Base-by-base conservation (phyloP, 495 filamentous ascomycete genomes). In the Xylaria cubensis region DNA sequence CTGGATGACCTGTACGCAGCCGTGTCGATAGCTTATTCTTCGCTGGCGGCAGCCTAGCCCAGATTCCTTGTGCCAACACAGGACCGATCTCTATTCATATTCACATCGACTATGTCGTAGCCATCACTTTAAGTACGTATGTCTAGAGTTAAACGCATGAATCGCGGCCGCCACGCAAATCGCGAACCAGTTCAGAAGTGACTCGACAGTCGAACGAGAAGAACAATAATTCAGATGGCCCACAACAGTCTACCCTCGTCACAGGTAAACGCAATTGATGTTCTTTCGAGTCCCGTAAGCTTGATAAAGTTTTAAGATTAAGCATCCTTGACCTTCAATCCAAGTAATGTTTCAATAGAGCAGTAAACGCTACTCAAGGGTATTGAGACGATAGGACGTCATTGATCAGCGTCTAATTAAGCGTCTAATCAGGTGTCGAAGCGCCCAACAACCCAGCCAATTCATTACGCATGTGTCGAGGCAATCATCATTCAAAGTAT, bases 41-140 rank as follows among this genome's bases (percentile, higher is more conserved):
- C 21, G 15, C 55, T 59, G 5, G 55, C 9, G 4, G 36, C 39
- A 64, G n/a, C 39, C 6, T 39, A 63, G 21, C 24, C 13, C 24
- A 29, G 29, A 56, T 29, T 56, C 32, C 9, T 36, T 61, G 8
- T 36, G 29, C 58, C 29, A 61, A 21, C 32, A 61, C 32, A 61
- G 34, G 29, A 64, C 13, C 61, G 36, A 64, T 64, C 39, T 21
- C 58, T 21, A 41, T 39, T 59, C 13, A 61, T 9, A 39, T 61
- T 5, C 32, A 61, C 26, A 17, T 59, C 29, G 10, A 32, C 55
- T 36, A 34, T 59, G 15, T 24, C 15, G 29, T 32, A 59, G 55
- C 55, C 58, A 61, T 39, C 32, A 21, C 15, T 15, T 15, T 32
- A 29, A 29, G 26, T 32, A 19, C 53, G 26, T 12, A 58, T 59